Conservation (phyloP, 345 rosid genomes). For the Populus simonii region DNA sequence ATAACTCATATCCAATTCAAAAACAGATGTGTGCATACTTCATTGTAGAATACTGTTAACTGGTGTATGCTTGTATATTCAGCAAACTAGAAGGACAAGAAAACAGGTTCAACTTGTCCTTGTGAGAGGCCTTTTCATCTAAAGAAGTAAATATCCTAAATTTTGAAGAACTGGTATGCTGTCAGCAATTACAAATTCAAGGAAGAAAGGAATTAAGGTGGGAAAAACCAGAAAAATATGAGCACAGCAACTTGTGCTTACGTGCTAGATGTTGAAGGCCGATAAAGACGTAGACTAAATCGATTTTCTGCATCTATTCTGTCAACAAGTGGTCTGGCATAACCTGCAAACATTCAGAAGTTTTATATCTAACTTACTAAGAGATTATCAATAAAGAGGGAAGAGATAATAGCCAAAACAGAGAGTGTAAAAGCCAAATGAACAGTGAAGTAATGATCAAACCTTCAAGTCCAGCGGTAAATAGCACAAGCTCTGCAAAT, state of each 20-base stretch:
- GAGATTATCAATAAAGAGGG: not conserved
- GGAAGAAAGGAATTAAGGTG: not conserved
- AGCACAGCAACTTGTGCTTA: slow-evolving; percentile 32
- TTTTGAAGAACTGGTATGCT: not conserved
- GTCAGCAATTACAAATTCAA: not conserved
- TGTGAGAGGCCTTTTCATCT: not conserved
- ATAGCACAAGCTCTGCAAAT: slow-evolving; percentile 88
- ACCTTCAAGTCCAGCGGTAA: slow-evolving; percentile 99
- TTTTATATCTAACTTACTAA: not conserved
- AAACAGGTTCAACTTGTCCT: not conserved
- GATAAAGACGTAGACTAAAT: slow-evolving; percentile 75
- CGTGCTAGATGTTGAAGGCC: slow-evolving; percentile 97
- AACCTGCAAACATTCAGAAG: slow-evolving; percentile 45
- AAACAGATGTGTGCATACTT: not conserved
- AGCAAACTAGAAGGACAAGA: not conserved
- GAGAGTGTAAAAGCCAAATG: not conserved
- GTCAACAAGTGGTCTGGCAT: slow-evolving; percentile 97
- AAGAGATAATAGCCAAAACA: not conserved
- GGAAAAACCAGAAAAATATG: not conserved
- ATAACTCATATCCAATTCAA: not conserved
- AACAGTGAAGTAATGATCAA: slow-evolving; percentile 15
- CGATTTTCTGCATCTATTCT: slow-evolving; percentile 65
- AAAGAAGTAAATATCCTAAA: not conserved
- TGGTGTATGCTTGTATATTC: not conserved
- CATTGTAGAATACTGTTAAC: not conserved